Percentiles rank a stretch among this genome's conserved stretches.
Conservation (phyloP, 345 rosid species). For the Linum trigynum region DNA sequence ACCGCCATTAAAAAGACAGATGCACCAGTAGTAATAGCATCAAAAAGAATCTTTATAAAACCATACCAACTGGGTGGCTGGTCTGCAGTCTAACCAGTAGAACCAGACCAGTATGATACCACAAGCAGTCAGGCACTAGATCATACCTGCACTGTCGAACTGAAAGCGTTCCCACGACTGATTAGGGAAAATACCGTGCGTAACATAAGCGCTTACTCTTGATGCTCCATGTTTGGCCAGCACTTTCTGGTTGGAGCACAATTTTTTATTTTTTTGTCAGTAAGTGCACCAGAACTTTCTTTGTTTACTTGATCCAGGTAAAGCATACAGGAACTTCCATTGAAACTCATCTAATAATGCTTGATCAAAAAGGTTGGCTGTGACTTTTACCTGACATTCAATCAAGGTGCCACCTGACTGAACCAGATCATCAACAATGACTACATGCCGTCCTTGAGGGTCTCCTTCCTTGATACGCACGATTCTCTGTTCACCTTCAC, state of each 20-base stretch:
- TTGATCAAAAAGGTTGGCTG: no score
- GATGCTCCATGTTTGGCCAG: constrained; percentile 92
- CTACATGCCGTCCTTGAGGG: constrained; percentile 77
- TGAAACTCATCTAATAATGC: no score
- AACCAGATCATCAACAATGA: constrained; percentile 93
- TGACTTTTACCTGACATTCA: constrained; percentile 74
- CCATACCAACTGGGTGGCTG: no score
- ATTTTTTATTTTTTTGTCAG: no score
- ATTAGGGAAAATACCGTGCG: constrained; percentile 93
- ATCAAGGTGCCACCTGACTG: constrained; percentile 94
- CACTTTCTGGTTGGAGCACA: constrained; percentile 38
- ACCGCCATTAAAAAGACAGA: not conserved
- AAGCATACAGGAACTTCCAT: no score
- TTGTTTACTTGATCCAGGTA: no score
- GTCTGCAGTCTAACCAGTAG: no score
- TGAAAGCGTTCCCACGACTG: constrained; percentile 82
- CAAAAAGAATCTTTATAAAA: no score
- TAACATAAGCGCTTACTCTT: constrained; percentile 83
- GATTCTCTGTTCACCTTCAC: constrained; percentile 76
- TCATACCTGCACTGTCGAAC: constrained; percentile 68
- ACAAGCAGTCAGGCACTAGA: no score
- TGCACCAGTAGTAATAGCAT: no score
- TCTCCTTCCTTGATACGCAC: constrained; percentile 93
- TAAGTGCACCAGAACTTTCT: no score
- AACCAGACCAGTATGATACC: no score